Evolutionary conservation across 768 basidiomycete genomes (phyloP).

Genomic region (Hericium rajendrae): DNA sequence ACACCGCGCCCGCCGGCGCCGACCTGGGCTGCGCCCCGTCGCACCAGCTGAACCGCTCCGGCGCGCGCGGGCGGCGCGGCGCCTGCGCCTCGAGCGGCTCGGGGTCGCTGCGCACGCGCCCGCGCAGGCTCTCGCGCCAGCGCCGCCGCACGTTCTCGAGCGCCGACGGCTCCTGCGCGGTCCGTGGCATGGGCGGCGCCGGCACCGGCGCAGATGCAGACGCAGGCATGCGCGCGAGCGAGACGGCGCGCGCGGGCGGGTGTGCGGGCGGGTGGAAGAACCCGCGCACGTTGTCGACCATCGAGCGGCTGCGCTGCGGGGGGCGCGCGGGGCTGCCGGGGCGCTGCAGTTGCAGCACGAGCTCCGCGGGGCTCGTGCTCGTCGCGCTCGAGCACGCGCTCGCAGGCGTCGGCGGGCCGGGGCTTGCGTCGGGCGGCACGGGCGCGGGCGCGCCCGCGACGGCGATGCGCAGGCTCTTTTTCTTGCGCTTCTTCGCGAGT

Average conservation of each 20-base stretch:
- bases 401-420: constrained; percentile 1
- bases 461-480: neutral
- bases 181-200: neutral
- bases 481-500: neutral
- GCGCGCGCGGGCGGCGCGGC: neutral
- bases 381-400: constrained; percentile 11
- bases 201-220: neutral
- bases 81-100: neutral
- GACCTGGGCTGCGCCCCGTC: no score
- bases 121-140: neutral
- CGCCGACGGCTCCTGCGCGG: neutral
- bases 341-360: constrained; percentile 5
- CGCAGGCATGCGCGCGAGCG: constrained; percentile 8
- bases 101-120: neutral
- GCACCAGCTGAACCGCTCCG: neutral
- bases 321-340: constrained; percentile 13
- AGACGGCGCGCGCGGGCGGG: constrained; percentile 12
- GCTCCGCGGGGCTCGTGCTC: constrained; percentile 2
- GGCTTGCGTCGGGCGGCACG: constrained; percentile 2
- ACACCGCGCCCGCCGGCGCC: neutral
- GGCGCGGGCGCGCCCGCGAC: constrained; percentile 3
- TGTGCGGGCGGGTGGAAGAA: constrained; percentile 30
- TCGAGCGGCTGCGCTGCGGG: constrained; percentile 36
- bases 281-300: constrained; percentile 54
- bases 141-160: neutral